Percentiles rank a stretch among this genome's conserved stretches.
Evolutionary conservation across 2,329 filamentous ascomycete species (phyloP).

Genomic region (Fonsecaea monophora): DNA sequence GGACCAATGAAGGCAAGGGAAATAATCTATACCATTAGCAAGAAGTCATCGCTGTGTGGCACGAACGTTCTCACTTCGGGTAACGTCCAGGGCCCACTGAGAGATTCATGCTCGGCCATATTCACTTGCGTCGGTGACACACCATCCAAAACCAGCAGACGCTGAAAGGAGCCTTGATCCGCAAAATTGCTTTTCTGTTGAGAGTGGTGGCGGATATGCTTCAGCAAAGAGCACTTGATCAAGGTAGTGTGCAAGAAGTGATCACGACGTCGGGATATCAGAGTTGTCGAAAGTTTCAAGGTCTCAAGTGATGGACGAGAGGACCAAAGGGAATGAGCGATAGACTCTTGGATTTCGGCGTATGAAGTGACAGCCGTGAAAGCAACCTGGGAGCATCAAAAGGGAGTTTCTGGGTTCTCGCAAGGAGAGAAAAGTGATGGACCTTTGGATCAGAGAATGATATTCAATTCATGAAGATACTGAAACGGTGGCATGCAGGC

Average conservation of each 20-base stretch:
- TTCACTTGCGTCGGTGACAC: constrained; percentile 1
- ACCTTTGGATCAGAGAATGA: constrained; percentile 28
- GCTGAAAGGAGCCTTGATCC: not conserved
- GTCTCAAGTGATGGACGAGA: not conserved
- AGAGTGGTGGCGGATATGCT: not conserved
- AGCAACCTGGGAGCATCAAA: constrained; percentile 1
- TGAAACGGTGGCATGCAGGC: constrained; percentile 10
- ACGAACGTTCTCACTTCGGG: constrained; percentile 25
- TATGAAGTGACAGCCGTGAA: constrained; percentile 1
- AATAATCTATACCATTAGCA: constrained; percentile 67
- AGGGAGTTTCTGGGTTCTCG: not conserved
- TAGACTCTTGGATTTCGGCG: not conserved
- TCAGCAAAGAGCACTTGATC: not conserved
- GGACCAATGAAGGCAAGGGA: constrained; percentile 82
- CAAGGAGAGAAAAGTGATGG: not conserved
- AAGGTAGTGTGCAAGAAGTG: not conserved
- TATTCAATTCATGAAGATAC: constrained; percentile 22
- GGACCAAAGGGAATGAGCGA: not conserved
- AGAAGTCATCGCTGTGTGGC: not conserved
- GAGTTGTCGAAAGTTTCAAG: not conserved
- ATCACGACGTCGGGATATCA: not conserved
- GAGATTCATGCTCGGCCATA: constrained; percentile 9
- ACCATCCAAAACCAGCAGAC: not conserved
- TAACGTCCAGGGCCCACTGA: constrained; percentile 25
- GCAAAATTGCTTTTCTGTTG: not conserved